These are phyloP conservation scores for Isoetes taiwanensis DNA, from an alignment of 75 land plant genomes.

Conservation along the genomic window DNA sequence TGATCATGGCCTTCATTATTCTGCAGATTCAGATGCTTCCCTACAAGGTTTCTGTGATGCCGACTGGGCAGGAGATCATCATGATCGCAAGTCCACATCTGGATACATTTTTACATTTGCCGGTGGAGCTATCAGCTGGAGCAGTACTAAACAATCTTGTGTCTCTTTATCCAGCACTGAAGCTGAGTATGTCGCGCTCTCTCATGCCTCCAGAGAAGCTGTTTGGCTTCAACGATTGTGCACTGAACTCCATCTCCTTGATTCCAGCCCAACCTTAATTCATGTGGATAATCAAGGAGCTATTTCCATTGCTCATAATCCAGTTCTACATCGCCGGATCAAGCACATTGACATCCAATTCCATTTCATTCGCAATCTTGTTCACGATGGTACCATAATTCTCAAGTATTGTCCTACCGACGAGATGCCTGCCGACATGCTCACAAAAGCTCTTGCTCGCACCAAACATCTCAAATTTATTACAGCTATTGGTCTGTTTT, in stretches of 20 bases:
- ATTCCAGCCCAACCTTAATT: slow-evolving; percentile 1
- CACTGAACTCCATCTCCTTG: not conserved
- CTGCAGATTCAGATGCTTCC: too few relatives aligned
- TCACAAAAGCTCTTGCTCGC: too few relatives aligned
- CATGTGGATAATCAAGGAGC: slow-evolving; percentile 15
- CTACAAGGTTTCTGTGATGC: slow-evolving; percentile 13
- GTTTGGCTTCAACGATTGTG: slow-evolving; percentile 17
- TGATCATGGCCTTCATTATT: too few relatives aligned
- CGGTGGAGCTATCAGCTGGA: slow-evolving; percentile 12
- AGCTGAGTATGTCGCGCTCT: slow-evolving; percentile 14
- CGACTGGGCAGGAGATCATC: slow-evolving; percentile 14
- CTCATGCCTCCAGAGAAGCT: slow-evolving; percentile 5
- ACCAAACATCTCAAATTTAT: too few relatives aligned
- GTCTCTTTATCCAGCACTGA: slow-evolving; percentile 8
- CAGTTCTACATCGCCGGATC: not conserved
- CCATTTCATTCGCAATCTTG: slow-evolving; percentile 10
- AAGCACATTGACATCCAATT: slow-evolving; percentile 10
- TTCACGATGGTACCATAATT: too few relatives aligned
- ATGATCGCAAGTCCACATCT: slow-evolving; percentile 19
- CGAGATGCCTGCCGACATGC: too few relatives aligned
- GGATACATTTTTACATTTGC: slow-evolving; percentile 14
- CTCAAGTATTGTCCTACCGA: too few relatives aligned
- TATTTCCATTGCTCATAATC: not conserved
- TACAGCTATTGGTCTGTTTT: too few relatives aligned
- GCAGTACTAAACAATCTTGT: slow-evolving; percentile 12